Evolutionary conservation across 305 asterid species (phyloP), one percentile per base, ranked within the genome.

Genomic region (Rubia tinctorum): DNA sequence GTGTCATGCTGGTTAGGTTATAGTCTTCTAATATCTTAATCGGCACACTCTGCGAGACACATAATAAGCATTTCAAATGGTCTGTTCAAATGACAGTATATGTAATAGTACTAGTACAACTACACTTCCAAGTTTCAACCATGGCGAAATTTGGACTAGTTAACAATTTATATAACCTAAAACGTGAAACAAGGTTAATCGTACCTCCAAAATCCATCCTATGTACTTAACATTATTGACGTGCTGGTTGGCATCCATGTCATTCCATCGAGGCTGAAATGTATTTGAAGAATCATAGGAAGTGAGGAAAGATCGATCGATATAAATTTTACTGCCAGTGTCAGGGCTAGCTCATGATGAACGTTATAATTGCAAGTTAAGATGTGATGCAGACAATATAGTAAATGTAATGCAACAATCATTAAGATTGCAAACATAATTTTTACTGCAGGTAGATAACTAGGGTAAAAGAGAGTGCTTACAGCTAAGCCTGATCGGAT

Each of bases 161-260:
- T 34, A 34, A 34, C 39, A 34, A 34, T 34, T 34, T 20, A 53
- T 18, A 49, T 17, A n/a, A 18, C 60, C 60, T 7, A 11, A n/a
- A 15, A 56, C 6, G 5, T 7, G 3, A n/a, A 59, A 22, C 17
- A 43, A 55, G 55, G 63, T 14, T 23, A 18, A 30, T 6, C 61
- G 18, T 87, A 92, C 98, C 97, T 92, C 98, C 78, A 92, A 74
- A 43, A 90, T 81, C 98, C 97, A 93, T 27, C 97, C 98, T 7
- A 93, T 90, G 84, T 93, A 93, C 78, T 93, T 93, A 69, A 93
- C 98, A 74, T 93, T 93, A 75, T 93, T 93, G 8, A 93, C 98
- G 58, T 93, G 98, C 76, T 93, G 98, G 72, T 92, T 92, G 40
- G 87, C 97, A 83, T 93, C 98, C 95, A 93, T 89, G 60, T 93